Percentiles rank a stretch among this genome's conserved stretches.
These are phyloP conservation scores for Entoloma clypeatum DNA, from an alignment of 1,284 basidiomycete species.

Conservation along the genomic window DNA sequence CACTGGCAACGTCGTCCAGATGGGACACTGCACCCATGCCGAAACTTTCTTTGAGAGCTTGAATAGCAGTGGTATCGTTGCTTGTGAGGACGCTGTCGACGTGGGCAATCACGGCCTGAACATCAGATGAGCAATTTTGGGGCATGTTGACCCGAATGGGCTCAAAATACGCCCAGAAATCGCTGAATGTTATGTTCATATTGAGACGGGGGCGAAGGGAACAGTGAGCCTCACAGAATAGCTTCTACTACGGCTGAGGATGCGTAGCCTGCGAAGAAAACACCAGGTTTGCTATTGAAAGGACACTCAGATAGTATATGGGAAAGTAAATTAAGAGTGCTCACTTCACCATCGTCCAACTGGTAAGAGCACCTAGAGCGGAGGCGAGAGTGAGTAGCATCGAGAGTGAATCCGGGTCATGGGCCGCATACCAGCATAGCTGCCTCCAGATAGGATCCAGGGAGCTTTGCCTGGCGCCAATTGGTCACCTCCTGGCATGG, in stretches of 20 bases:
- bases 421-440: slow-evolving; percentile 45
- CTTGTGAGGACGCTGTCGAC: slow-evolving; percentile 54
- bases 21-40: slow-evolving; percentile 56
- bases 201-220: neutral
- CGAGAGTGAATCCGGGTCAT: neutral
- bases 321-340: slow-evolving; percentile 19
- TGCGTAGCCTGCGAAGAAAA: slow-evolving; percentile 63
- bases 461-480: slow-evolving; percentile 55
- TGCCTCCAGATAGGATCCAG: slow-evolving; percentile 71
- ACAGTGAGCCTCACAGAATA: slow-evolving; percentile 42
- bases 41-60: slow-evolving; percentile 52
- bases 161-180: slow-evolving; percentile 72
- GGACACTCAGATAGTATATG: slow-evolving; percentile 5
- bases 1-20: slow-evolving; percentile 62
- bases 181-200: slow-evolving; percentile 32
- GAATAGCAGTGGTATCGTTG: slow-evolving; percentile 42
- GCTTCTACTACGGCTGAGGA: slow-evolving; percentile 72
- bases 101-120: slow-evolving; percentile 60
- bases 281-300: slow-evolving; percentile 50
- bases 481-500: slow-evolving; percentile 60
- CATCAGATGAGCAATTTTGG: slow-evolving; percentile 67
- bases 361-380: slow-evolving; percentile 53
- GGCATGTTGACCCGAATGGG: slow-evolving; percentile 69
- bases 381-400: too few relatives aligned
- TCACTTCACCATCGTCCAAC: slow-evolving; percentile 71